Evolutionary conservation across 164 flowering plant species (phyloP).

Genomic region (Macadamia integrifolia): DNA sequence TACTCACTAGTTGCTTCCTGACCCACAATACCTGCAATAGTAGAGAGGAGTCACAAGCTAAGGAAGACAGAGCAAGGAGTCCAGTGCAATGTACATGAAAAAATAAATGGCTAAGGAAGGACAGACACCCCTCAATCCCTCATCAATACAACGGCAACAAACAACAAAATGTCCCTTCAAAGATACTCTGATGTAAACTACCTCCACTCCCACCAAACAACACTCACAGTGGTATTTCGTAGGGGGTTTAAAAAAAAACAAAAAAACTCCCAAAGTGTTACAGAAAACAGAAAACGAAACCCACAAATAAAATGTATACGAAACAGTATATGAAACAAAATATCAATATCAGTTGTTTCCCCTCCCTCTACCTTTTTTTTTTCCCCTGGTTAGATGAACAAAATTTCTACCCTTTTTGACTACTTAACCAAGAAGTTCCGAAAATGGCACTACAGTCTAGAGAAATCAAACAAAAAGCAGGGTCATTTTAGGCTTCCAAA

Average conservation of each 20-base stretch:
- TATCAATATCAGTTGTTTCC: not conserved
- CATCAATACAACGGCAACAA: constrained; percentile 4
- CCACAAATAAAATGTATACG: not conserved
- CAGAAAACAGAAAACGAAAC: not conserved
- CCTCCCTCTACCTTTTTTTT: not conserved
- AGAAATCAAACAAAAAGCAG: not conserved
- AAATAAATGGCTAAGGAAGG: not conserved
- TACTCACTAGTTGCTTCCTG: constrained; percentile 30
- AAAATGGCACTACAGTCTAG: not conserved
- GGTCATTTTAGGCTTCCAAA: not conserved
- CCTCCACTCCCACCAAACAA: constrained; percentile 15
- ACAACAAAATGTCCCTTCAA: constrained; percentile 8
- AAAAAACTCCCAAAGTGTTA: not conserved
- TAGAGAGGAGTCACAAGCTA: constrained; percentile 15
- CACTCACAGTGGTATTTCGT: not conserved
- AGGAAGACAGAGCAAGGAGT: not conserved
- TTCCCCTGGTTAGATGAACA: too few relatives aligned
- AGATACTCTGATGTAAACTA: constrained; percentile 13
- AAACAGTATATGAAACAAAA: not conserved
- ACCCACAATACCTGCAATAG: constrained; percentile 42
- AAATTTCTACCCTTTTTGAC: too few relatives aligned
- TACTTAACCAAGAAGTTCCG: too few relatives aligned
- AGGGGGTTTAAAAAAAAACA: not conserved
- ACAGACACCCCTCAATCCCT: not conserved
- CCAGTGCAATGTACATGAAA: not conserved